Percentiles rank a stretch among this genome's conserved stretches.
These are phyloP conservation scores for Ophiorrhiza pumila DNA, from an alignment of 257 asterid species.

Conservation along the genomic window DNA sequence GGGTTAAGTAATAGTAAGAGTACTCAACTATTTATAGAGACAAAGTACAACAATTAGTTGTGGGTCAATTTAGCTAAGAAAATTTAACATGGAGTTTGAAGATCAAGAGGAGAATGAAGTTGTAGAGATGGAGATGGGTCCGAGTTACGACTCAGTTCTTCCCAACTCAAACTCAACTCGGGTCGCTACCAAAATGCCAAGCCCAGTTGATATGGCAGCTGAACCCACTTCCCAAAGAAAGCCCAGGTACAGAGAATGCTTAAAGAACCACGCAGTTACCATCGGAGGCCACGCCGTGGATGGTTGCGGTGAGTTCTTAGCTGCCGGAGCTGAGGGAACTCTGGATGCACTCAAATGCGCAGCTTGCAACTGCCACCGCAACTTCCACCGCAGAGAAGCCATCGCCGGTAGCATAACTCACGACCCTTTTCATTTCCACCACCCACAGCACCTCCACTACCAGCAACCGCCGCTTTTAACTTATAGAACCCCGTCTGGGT, in stretches of 20 bases:
- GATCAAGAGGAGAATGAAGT: slow-evolving; percentile 63
- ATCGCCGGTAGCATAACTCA: slow-evolving; percentile 15
- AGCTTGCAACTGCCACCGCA: slow-evolving; percentile 80
- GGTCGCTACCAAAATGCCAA: slow-evolving; percentile 20
- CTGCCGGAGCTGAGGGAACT: slow-evolving; percentile 66
- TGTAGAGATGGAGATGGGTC: slow-evolving; percentile 27
- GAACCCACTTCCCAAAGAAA: slow-evolving; percentile 37
- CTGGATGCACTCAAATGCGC: slow-evolving; percentile 67
- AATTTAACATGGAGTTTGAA: slow-evolving; percentile 52
- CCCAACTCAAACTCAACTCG: slow-evolving; percentile 37
- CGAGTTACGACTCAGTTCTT: slow-evolving; percentile 46
- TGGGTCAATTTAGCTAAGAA: slow-evolving; percentile 32
- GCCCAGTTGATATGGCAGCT: slow-evolving; percentile 26
- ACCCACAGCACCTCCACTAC: slow-evolving; percentile 19
- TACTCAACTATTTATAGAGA: slow-evolving; percentile 12
- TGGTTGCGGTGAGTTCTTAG: slow-evolving; percentile 76
- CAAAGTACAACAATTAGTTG: slow-evolving; percentile 24
- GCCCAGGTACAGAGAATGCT: slow-evolving; percentile 55
- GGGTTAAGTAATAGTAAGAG: slow-evolving; percentile 8
- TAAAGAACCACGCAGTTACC: slow-evolving; percentile 68
- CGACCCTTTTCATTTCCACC: slow-evolving; percentile 5
- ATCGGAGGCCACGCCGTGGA: slow-evolving; percentile 73
- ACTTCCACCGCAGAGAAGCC: slow-evolving; percentile 66
- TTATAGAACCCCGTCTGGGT: slow-evolving; percentile 54
- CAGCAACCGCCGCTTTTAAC: slow-evolving; percentile 34